Evolutionary conservation across 768 basidiomycete genomes (phyloP).

Genomic region (Pisolithus tinctorius): DNA sequence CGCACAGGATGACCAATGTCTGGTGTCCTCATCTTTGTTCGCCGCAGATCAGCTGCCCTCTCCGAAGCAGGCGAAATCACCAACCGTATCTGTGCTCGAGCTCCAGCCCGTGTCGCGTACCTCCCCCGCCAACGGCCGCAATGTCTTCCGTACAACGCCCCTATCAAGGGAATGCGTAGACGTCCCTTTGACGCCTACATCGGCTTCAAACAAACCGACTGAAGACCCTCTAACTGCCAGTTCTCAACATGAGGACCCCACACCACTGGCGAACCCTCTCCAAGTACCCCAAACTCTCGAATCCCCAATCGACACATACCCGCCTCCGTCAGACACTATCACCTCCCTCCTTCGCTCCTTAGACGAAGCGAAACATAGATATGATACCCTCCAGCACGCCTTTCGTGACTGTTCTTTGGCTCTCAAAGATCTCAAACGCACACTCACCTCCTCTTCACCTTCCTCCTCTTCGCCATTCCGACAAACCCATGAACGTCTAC

Average conservation of each 20-base stretch:
- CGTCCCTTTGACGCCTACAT: neutral
- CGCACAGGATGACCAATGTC: neutral
- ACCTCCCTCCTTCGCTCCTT: slow-evolving; percentile 44
- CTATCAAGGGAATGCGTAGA: neutral
- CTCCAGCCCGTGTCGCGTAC: slow-evolving; percentile 2
- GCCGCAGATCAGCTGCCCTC: slow-evolving; percentile 6
- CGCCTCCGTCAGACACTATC: neutral
- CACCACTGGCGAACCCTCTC: neutral
- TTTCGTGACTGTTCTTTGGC: slow-evolving; percentile 68
- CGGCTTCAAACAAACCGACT: too few species aligned
- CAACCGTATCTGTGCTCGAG: slow-evolving; percentile 15
- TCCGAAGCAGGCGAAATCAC: slow-evolving; percentile 5
- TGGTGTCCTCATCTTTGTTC: slow-evolving; percentile 6
- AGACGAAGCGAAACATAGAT: slow-evolving; percentile 40
- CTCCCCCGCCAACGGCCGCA: neutral
- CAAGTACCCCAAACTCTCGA: neutral
- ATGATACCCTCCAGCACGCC: slow-evolving; percentile 52
- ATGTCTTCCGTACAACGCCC: neutral
- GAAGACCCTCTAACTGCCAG: too few species aligned
- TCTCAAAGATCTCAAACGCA: slow-evolving; percentile 48
- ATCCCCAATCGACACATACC: neutral
- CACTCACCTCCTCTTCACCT: slow-evolving; percentile 8
- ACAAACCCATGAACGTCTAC: slow-evolving; percentile 28
- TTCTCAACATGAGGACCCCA: too few species aligned
- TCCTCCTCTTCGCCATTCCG: neutral